Evolutionary conservation across 2,329 filamentous ascomycete genomes (phyloP), one percentile per base, ranked within the genome.

Genomic region (Uncinocarpus reesii): DNA sequence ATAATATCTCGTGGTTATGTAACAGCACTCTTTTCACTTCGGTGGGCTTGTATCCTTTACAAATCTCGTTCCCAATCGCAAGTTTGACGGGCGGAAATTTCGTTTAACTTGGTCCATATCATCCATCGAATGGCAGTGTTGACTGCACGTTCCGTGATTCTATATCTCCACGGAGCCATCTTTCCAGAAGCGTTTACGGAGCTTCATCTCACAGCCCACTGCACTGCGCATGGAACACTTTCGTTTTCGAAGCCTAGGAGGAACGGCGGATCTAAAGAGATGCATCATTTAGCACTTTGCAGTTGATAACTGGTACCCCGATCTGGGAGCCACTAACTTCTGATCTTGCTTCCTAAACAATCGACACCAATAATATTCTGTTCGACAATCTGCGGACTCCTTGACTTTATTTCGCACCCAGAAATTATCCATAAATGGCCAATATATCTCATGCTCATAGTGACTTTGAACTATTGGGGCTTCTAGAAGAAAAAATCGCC

Each of bases 361-460:
- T 21, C 46, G 28, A 23, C 46, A 48, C 46, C 46, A 48, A 32
- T 48, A 48, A 36, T 48, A 48, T n/a, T 48, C 46, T 11, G 46
- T 48, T 7, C 46, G 29, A 21, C 46, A 48, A 16, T 48, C 46
- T 16, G 37, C 31, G 8, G 46, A 48, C 15, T 48, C 46, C 11
- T 43, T 48, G 23, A 42, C 37, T 28, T 48, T 48, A 13, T 48
- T 48, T 18, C 46, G 38, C 11, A 48, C 46, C 46, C 46, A 48
- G 23, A 48, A 48, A 26, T 48, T 48, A 18, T 48, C 46, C 37
- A 48, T 38, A 23, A 48, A 48, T 1, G 46, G 46, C 46, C 46
- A 48, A 29, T 48, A 48, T 15, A 48, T 42, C 23, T 42, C 37
- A 23, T 48, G 46, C 15, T 42, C 46, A 23, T 42, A 42, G 21